Conservation (phyloP, 2,329 filamentous ascomycete species). For the Aspergillus pseudonomiae region DNA sequence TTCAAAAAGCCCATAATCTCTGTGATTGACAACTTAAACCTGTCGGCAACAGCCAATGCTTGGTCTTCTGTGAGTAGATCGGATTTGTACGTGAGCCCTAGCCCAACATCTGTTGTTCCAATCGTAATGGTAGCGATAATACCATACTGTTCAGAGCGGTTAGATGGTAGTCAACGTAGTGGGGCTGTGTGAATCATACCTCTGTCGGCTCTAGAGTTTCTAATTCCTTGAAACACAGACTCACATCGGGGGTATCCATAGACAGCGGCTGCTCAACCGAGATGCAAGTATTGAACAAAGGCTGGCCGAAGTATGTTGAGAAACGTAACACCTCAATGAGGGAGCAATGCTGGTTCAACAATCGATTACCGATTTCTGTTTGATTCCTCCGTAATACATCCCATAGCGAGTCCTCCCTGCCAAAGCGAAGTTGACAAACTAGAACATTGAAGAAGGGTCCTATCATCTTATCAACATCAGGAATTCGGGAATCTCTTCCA, state of each 20-base stretch:
- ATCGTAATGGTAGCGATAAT: not conserved
- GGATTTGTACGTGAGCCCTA: constrained; percentile 4
- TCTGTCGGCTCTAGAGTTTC: constrained; percentile 4
- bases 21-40: not conserved
- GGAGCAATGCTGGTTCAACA: constrained; percentile 4
- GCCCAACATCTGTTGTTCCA: not conserved
- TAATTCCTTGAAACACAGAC: not conserved
- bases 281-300: constrained; percentile 4
- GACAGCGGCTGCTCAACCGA: constrained; percentile 5
- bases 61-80: not conserved
- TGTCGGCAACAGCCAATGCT: not conserved
- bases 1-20: not conserved
- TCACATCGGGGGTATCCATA: not conserved
- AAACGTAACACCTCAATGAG: not conserved
- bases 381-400: not conserved
- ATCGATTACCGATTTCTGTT: not conserved
- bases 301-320: not conserved
- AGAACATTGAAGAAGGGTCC: constrained; percentile 8
- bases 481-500: constrained; percentile 7
- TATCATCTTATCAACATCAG: not conserved
- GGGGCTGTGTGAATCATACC: not conserved
- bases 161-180: not conserved
- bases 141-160: not conserved
- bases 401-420: not conserved
- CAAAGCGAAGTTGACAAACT: not conserved